phyloP scores from a whole-genome alignment of 371 early-diverging fungal species.

The Mucor sp. region DNA sequence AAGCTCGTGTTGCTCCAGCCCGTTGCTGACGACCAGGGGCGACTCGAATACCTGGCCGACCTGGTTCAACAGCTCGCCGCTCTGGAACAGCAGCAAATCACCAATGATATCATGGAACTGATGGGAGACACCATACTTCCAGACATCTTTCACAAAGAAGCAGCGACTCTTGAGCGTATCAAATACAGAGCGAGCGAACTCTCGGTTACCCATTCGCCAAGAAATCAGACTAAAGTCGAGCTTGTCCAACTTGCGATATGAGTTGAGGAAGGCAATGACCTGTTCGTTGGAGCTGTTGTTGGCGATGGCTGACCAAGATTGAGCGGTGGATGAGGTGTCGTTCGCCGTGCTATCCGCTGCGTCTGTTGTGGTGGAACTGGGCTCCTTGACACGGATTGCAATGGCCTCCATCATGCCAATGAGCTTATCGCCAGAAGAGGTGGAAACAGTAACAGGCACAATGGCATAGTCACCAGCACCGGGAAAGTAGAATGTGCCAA shows the following conservation, averaged over 20 bases:
- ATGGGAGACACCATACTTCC: conserved; percentile 41
- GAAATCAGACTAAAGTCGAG: conserved; percentile 28
- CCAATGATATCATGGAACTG: conserved; percentile 26
- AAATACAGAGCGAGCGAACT: conserved; percentile 36
- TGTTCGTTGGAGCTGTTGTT: conserved; percentile 20
- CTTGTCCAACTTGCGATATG: conserved; percentile 25
- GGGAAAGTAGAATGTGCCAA: conserved; percentile 59
- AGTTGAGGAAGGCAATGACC: conserved; percentile 24
- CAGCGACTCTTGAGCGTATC: conserved; percentile 13
- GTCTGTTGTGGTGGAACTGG: not conserved
- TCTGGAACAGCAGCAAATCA: conserved; percentile 24
- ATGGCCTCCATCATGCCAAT: conserved; percentile 3
- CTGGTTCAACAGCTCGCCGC: conserved; percentile 10
- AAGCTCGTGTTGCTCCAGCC: conserved; percentile 1
- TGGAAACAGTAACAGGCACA: conserved; percentile 44
- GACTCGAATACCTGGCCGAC: conserved; percentile 49
- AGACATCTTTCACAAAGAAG: conserved; percentile 21
- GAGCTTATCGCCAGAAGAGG: conserved; percentile 25
- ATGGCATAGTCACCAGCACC: conserved; percentile 43
- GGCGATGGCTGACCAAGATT: conserved; percentile 25
- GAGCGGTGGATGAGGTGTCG: not conserved
- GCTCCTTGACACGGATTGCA: not conserved
- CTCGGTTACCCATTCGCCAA: conserved; percentile 34
- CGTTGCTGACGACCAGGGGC: conserved; percentile 28
- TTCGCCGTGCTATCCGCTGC: not conserved